Percentiles rank a stretch among this genome's conserved stretches.
These are phyloP conservation scores for Cyclocybe aegerita DNA, from an alignment of 768 basidiomycete species.

Conservation along the genomic window DNA sequence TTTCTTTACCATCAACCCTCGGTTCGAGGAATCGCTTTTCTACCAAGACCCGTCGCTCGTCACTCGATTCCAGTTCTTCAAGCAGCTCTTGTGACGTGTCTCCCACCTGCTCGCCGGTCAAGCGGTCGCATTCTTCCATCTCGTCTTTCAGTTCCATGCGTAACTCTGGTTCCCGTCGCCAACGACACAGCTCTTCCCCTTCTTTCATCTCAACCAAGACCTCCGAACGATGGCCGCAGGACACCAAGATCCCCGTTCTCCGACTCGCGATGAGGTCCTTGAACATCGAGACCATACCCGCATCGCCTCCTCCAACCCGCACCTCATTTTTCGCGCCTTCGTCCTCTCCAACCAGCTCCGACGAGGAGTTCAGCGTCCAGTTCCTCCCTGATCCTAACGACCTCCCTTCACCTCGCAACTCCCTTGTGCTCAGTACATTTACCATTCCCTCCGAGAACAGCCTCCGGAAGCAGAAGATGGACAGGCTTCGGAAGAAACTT, in stretches of 20 bases:
- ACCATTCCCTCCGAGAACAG: constrained; percentile 38
- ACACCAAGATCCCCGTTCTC: constrained; percentile 16
- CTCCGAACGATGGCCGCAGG: constrained; percentile 11
- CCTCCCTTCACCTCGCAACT: constrained; percentile 15
- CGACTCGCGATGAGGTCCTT: constrained; percentile 17
- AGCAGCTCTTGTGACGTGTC: constrained; percentile 15
- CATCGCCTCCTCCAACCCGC: constrained; percentile 20
- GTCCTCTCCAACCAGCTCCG: constrained; percentile 1
- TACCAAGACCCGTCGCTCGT: constrained; percentile 20
- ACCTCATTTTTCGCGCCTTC: constrained; percentile 11
- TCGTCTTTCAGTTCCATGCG: constrained; percentile 6
- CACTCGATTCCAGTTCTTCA: constrained; percentile 24
- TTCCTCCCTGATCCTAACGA: constrained; percentile 1
- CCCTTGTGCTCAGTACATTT: constrained; percentile 35
- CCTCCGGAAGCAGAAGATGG: constrained; percentile 58
- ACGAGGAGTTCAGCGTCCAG: not conserved
- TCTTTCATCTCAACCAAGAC: not conserved
- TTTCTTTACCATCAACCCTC: constrained; percentile 15
- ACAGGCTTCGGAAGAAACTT: constrained; percentile 57
- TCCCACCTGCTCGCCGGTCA: constrained; percentile 7
- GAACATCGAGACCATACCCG: constrained; percentile 27
- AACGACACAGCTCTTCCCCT: not conserved
- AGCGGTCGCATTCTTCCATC: constrained; percentile 10
- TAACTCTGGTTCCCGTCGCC: not conserved
- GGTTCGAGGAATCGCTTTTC: constrained; percentile 6